phyloP scores from a whole-genome alignment of 2,329 filamentous ascomycete genomes.

The Aspergillus calidoustus region DNA sequence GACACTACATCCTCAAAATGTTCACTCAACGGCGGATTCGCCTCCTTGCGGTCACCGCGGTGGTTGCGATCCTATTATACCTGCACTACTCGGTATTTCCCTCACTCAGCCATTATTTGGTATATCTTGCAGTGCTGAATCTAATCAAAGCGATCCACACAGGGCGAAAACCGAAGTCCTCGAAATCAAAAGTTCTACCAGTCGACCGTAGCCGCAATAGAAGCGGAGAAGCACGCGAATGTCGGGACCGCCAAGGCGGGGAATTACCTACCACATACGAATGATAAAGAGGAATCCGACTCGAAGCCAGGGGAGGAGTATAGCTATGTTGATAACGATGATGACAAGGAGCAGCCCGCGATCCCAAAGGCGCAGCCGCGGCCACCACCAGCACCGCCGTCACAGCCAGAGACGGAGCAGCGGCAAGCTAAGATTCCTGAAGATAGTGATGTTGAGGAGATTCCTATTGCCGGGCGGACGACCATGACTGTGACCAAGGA shows the following conservation, averaged over 20 bases:
- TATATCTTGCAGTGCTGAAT: no score
- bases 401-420: background rate
- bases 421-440: background rate
- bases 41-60: constrained; percentile 65
- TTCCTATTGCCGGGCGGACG: constrained; percentile 59
- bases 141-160: constrained; percentile 2
- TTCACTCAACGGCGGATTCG: constrained; percentile 72
- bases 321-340: constrained; percentile 39
- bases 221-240: constrained; percentile 49
- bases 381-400: background rate
- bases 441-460: constrained; percentile 41
- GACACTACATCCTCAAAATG: constrained; percentile 53
- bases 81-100: constrained; percentile 71
- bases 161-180: constrained; percentile 47
- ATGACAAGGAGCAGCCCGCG: constrained; percentile 35
- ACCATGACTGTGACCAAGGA: constrained; percentile 51
- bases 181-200: constrained; percentile 58
- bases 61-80: constrained; percentile 68
- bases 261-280: constrained; percentile 46
- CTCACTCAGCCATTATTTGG: background rate
- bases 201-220: constrained; percentile 59
- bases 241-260: constrained; percentile 61
- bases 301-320: constrained; percentile 68
- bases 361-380: constrained; percentile 38
- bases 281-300: constrained; percentile 69